Percentiles rank a stretch among this genome's conserved stretches.
phyloP scores from a whole-genome alignment of 352 stramenopile species.

The Globisporangium nunn region DNA sequence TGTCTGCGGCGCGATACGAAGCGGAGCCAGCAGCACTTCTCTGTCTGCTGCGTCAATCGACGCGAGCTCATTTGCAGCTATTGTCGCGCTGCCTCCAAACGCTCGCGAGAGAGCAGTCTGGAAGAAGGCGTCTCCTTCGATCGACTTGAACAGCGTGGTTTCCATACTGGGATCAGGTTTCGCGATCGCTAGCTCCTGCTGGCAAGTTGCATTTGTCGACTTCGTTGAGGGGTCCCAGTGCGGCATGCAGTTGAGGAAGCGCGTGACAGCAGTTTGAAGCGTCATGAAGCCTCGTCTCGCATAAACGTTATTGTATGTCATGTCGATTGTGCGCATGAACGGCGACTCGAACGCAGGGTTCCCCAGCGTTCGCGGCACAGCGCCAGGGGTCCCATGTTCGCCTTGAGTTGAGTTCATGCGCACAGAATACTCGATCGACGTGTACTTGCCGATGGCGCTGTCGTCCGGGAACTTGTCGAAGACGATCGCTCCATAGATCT shows the following conservation, averaged over 20 bases:
- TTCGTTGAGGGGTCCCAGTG: constrained; percentile 29
- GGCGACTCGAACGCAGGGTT: constrained; percentile 32
- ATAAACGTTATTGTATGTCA: constrained; percentile 34
- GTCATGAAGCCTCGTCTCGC: constrained; percentile 49
- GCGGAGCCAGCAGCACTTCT: constrained; percentile 26
- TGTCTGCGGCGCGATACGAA: constrained; percentile 39
- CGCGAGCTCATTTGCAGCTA: constrained; percentile 8
- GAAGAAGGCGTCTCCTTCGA: constrained; percentile 33
- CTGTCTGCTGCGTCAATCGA: constrained; percentile 16
- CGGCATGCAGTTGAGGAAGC: constrained; percentile 54
- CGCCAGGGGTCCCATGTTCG: constrained; percentile 10
- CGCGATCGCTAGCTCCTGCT: constrained; percentile 30
- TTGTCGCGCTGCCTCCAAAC: constrained; percentile 1
- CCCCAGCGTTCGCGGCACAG: constrained; percentile 35
- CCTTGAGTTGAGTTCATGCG: constrained; percentile 53
- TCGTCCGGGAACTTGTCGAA: constrained; percentile 46
- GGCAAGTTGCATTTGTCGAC: constrained; percentile 33
- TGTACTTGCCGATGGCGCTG: constrained; percentile 30
- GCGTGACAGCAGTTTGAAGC: constrained; percentile 50
- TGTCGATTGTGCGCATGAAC: constrained; percentile 38
- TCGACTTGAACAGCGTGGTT: constrained; percentile 10
- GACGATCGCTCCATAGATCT: constrained; percentile 54
- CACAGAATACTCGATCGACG: constrained; percentile 53
- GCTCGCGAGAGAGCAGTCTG: constrained; percentile 11
- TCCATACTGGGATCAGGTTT: constrained; percentile 13